Percentiles rank a stretch among this genome's conserved stretches.
Evolutionary conservation across 2,329 filamentous ascomycete genomes (phyloP).

Genomic region (Aspergillus melleus): DNA sequence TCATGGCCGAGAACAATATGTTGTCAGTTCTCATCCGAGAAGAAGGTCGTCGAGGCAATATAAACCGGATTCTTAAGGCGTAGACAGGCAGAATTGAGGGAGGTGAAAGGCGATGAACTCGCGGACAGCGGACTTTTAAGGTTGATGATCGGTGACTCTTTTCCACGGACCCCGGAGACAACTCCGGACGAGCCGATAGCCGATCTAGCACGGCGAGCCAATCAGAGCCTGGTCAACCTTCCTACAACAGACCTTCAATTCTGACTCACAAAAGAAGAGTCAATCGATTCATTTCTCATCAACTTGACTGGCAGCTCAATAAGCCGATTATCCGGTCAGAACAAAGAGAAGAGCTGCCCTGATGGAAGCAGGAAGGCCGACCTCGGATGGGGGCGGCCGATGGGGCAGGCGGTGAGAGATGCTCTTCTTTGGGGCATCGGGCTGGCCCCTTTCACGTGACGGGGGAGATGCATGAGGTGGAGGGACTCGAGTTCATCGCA

Average conservation of each 20-base stretch:
- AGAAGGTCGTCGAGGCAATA: background rate
- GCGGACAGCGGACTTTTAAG: conserved; percentile 16
- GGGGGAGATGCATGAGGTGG: conserved; percentile 6
- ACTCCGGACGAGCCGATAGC: conserved; percentile 25
- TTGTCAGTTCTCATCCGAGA: background rate
- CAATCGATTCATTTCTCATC: too few species aligned
- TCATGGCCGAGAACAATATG: conserved; percentile 26
- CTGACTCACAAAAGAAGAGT: background rate
- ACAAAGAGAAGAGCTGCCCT: too few species aligned
- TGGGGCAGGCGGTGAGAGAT: background rate
- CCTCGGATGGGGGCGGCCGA: background rate
- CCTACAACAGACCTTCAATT: too few species aligned
- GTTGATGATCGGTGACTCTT: conserved; percentile 22
- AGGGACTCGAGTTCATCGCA: conserved; percentile 1
- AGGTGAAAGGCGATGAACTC: background rate
- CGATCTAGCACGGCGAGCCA: background rate
- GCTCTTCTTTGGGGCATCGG: background rate
- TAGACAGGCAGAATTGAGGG: background rate
- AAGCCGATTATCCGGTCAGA: too few species aligned
- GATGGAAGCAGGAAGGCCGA: too few species aligned
- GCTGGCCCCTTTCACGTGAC: conserved; percentile 10
- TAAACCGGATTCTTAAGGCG: background rate
- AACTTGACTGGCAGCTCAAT: too few species aligned
- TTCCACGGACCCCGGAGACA: conserved; percentile 26
- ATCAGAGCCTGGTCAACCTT: background rate